Evolutionary conservation across 495 filamentous ascomycete genomes (phyloP).

Genomic region (Massariosphaeria phaeospora): DNA sequence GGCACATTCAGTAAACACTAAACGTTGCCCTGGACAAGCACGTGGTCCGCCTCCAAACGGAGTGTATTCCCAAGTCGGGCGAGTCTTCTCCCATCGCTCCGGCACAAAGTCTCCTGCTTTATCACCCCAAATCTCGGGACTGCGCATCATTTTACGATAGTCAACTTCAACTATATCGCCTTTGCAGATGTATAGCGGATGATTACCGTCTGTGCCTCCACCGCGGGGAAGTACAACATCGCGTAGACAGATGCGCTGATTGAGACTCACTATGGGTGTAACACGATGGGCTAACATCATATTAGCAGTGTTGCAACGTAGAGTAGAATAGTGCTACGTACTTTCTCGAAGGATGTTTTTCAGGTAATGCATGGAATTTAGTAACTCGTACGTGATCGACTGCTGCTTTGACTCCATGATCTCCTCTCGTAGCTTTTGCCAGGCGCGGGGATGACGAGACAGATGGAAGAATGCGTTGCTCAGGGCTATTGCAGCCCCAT

Average conservation of each 20-base stretch:
- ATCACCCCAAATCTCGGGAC: slow-evolving; percentile 32
- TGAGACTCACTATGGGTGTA: slow-evolving; percentile 23
- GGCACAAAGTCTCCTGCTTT: slow-evolving; percentile 36
- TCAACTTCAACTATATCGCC: slow-evolving; percentile 41
- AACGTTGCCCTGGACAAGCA: slow-evolving; percentile 36
- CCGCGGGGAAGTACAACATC: slow-evolving; percentile 49
- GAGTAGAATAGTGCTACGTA: background rate
- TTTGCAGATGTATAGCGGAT: slow-evolving; percentile 46
- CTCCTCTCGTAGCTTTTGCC: slow-evolving; percentile 6
- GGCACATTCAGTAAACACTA: slow-evolving; percentile 36
- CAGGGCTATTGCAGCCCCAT: slow-evolving; percentile 5
- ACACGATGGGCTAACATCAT: slow-evolving; percentile 1
- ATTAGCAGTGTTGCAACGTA: slow-evolving; percentile 5
- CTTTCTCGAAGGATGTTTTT: background rate
- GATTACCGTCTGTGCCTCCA: slow-evolving; percentile 47
- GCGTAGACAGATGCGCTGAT: slow-evolving; percentile 44
- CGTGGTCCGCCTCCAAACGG: slow-evolving; percentile 40
- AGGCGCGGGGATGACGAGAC: background rate
- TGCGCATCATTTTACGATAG: slow-evolving; percentile 40
- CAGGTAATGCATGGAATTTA: slow-evolving; percentile 1
- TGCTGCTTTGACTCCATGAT: background rate
- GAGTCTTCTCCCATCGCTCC: slow-evolving; percentile 23
- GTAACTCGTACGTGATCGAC: slow-evolving; percentile 1
- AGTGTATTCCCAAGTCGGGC: slow-evolving; percentile 35
- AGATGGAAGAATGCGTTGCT: slow-evolving; percentile 1